Evolutionary conservation across 2,329 filamentous ascomycete species (phyloP), one percentile per base, ranked within the genome.

Genomic region (Malbranchea zuffiana): DNA sequence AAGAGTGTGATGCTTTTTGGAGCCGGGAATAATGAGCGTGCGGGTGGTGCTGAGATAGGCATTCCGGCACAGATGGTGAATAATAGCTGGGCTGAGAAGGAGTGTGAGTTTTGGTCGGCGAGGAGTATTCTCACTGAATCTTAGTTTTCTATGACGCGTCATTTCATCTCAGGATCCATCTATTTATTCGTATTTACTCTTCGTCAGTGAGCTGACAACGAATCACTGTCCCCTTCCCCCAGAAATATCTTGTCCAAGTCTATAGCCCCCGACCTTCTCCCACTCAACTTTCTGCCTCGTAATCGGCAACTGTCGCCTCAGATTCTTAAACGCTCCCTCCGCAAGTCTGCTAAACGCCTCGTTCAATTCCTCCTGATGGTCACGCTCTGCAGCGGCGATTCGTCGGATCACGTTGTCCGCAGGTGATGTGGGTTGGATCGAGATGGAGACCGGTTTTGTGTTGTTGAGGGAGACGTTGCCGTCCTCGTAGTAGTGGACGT

Each of bases 401-500:
- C 85, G 80, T 61, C 75, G 79, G 46, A 81, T 69, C 31, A 96
- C 74, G 23, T 90, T 71, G 27, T 78, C 81, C 0, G 74, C 71
- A 5, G 78, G 77, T 1, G 72, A 74, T 20, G 68, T 69, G 1
- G 72, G 77, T 1, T 75, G 61, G n/a, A 82, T 59, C 6, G 72
- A 74, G 3, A 73, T 59, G 1, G 69, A 69, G 8, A 88, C 59
- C 7, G 80, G 68, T 65, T 95, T 95, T 53, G 75, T 80, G n/a
- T 90, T 95, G 45, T 88, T 71, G 42, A 98, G 73, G 2, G 90
- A 81, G 40, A 98, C 90, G 56, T 98, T 98, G 44, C 90, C 90
- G 57, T 98, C 92, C 65, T 98, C 90, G 67, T 98, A 98, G 71
- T 98, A 98, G 69, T 98, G 90, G 35, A 98, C 88, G 50, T 96